Evolutionary conservation across 768 basidiomycete species (phyloP).

Genomic region (Boletus rex-veris): DNA sequence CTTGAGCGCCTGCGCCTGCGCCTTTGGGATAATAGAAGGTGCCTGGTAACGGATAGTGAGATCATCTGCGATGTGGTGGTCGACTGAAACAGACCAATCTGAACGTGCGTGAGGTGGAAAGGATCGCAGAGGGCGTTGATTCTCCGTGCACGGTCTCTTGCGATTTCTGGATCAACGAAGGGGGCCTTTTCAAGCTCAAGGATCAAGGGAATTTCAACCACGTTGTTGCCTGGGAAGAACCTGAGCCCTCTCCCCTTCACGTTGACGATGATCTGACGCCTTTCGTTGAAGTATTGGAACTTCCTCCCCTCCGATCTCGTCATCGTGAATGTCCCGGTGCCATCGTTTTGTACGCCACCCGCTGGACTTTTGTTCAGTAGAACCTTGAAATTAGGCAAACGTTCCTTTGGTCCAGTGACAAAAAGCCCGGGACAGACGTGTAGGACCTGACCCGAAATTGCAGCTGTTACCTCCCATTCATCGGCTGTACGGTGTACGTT

Average conservation of each 20-base stretch:
- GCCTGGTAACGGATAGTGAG: constrained; percentile 14
- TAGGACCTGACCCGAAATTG: constrained; percentile 47
- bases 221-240: constrained; percentile 14
- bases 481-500: constrained; percentile 38
- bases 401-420: constrained; percentile 21
- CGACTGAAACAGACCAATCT: constrained; percentile 51
- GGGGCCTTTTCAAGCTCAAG: constrained; percentile 50
- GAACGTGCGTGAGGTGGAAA: constrained; percentile 57
- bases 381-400: constrained; percentile 59
- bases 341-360: constrained; percentile 57
- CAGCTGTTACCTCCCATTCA: constrained; percentile 54
- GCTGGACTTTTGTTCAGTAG: constrained; percentile 46
- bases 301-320: constrained; percentile 35
- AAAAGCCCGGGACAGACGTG: constrained; percentile 39
- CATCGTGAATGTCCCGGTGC: constrained; percentile 39
- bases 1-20: constrained; percentile 25
- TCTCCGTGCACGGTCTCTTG: constrained; percentile 46
- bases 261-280: constrained; percentile 37
- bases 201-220: constrained; percentile 13
- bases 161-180: constrained; percentile 52
- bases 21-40: constrained; percentile 26
- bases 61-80: background rate
- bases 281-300: constrained; percentile 44
- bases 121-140: constrained; percentile 42
- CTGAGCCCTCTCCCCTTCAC: constrained; percentile 41